Conservation (phyloP, 345 rosid species). For the Microcos paniculata region DNA sequence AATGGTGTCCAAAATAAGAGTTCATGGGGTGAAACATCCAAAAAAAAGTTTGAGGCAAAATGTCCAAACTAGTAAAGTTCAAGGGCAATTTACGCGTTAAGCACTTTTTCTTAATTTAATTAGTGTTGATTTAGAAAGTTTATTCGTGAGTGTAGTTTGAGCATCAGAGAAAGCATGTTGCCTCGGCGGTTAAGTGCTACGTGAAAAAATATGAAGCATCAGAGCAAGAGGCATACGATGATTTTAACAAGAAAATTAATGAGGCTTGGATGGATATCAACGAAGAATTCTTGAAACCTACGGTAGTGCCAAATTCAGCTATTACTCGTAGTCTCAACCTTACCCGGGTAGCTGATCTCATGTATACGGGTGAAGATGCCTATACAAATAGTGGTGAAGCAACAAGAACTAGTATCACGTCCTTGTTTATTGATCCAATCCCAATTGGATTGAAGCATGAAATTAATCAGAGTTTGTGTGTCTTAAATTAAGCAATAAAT, state of each 20-base stretch:
- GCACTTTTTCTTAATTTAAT: no score
- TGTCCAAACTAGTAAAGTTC: no score
- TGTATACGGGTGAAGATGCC: not conserved
- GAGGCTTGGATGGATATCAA: conserved; percentile 17
- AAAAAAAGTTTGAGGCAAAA: no score
- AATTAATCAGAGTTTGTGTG: no score
- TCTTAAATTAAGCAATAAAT: no score
- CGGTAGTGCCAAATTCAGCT: not conserved
- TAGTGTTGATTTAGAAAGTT: not conserved
- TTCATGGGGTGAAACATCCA: no score
- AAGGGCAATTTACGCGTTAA: no score
- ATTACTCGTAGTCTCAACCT: not conserved
- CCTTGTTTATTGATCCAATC: not conserved
- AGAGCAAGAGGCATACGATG: not conserved
- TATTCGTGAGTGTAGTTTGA: not conserved
- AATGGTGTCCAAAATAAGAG: no score
- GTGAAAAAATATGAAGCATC: not conserved
- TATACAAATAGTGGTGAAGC: not conserved
- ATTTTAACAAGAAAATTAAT: not conserved
- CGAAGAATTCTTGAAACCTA: not conserved
- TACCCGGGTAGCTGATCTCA: not conserved
- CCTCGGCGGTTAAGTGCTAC: not conserved
- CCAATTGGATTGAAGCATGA: not conserved
- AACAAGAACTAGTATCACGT: not conserved
- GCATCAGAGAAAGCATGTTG: not conserved